Percentiles rank a stretch among this genome's conserved stretches.
phyloP scores from a whole-genome alignment of 78 protist genomes.

The Tieghemostelium lacteum region DNA sequence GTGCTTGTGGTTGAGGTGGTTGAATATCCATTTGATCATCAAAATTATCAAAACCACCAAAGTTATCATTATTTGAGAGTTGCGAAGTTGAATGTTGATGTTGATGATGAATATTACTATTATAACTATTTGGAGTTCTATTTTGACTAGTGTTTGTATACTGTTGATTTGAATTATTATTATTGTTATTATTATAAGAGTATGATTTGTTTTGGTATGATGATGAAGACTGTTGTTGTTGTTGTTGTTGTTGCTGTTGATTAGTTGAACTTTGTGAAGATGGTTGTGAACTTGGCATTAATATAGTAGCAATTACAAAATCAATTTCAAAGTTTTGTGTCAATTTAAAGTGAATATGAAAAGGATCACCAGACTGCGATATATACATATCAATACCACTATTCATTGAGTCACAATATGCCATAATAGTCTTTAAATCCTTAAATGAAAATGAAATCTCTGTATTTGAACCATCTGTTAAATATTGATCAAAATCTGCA shows the following conservation, averaged over 20 bases:
- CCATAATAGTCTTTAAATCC: constrained; percentile 42
- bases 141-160: neutral
- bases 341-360: neutral
- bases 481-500: constrained; percentile 41
- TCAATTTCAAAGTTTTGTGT: constrained; percentile 1
- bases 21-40: too few relatives aligned
- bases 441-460: constrained; percentile 45
- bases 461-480: neutral
- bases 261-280: neutral
- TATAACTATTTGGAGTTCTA: neutral
- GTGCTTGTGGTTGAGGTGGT: neutral
- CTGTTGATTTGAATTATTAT: neutral
- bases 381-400: neutral
- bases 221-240: neutral
- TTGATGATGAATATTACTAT: neutral
- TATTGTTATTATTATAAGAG: neutral
- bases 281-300: neutral
- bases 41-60: neutral
- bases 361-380: constrained; percentile 6
- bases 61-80: neutral
- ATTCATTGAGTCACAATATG: constrained; percentile 21
- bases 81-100: neutral
- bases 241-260: constrained; percentile 1
- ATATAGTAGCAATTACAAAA: constrained; percentile 23
- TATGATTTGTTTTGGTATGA: neutral